Evolutionary conservation across 176 grass and related monocot genomes (phyloP), one percentile per base, ranked within the genome.

Genomic region (Panicum miliaceum): DNA sequence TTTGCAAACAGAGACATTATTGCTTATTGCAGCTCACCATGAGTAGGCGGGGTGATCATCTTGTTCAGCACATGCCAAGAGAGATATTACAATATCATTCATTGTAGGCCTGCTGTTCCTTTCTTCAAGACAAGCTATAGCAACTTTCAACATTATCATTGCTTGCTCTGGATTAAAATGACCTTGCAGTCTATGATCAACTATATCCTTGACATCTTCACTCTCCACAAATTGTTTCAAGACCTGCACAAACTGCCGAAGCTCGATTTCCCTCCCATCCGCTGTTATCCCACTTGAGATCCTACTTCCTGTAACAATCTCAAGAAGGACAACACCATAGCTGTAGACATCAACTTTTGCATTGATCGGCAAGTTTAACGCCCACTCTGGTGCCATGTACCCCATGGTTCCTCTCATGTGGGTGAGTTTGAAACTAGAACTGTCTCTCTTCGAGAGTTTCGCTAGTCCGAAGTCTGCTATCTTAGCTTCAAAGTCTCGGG

Each of bases 361-460:
- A 4, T 87, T 78, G 64, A 95, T 90, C 0, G 85, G 79, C 12
- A 73, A 45, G 80, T 82, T 88, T 6, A 89, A 67, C 2, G 82
- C 81, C 90, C 90, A 94, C 64, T 94, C 90, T 12, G 93, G 90
- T 41, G 93, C 90, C 89, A 95, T 95, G 59, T 96, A 96, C 4
- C 90, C 94, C 73, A 35, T 65, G 8, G 94, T 96, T 58, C 90
- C 94, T 82, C 88, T 92, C 87, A 96, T 90, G 5, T 85, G 76
- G 14, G 84, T 84, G 50, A 86, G 48, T 12, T 63, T 82, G 42
- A 90, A 71, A 89, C 77, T 82, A 0, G 76, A 53, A 14, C 71
- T 75, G 19, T 76, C 73, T 79, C 94, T 78, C 27, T 96, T 88
- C 40, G 84, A 89, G 42, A 96, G 81, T 73, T 91, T 93, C 34